phyloP scores from a whole-genome alignment of 225 moss, liverwort and hornwort species.

The Climacium dendroides region DNA sequence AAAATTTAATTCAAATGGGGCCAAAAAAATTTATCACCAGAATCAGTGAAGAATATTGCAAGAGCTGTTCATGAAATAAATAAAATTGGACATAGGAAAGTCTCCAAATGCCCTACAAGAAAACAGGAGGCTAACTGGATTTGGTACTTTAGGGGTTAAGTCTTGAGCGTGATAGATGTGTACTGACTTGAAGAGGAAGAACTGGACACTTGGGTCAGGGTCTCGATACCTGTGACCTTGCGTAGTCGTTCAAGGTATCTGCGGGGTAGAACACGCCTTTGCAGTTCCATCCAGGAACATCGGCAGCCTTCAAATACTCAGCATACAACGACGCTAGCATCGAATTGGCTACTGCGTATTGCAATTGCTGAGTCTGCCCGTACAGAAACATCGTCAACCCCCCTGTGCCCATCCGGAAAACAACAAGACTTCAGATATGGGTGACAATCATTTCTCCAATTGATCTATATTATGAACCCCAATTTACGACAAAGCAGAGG shows the following conservation, averaged over 20 bases:
- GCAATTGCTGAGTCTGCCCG: slow-evolving; percentile 31
- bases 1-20: background rate
- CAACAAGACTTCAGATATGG: background rate
- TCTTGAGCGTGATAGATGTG: background rate
- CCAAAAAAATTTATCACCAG: background rate
- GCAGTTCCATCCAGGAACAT: slow-evolving; percentile 44
- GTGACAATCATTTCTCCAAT: background rate
- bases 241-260: slow-evolving; percentile 22
- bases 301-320: slow-evolving; percentile 34
- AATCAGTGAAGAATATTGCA: background rate
- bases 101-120: background rate
- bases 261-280: slow-evolving; percentile 14
- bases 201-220: background rate
- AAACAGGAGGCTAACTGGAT: background rate
- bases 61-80: background rate
- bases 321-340: slow-evolving; percentile 42
- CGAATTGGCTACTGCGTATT: slow-evolving; percentile 38
- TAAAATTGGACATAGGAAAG: background rate
- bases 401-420: slow-evolving; percentile 9
- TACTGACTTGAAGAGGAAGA: background rate
- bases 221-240: slow-evolving; percentile 38
- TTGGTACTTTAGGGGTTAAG: background rate
- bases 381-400: slow-evolving; percentile 41
- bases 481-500: background rate
- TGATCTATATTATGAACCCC: background rate